phyloP scores from a whole-genome alignment of 768 basidiomycete species.

The Suillus lakei region DNA sequence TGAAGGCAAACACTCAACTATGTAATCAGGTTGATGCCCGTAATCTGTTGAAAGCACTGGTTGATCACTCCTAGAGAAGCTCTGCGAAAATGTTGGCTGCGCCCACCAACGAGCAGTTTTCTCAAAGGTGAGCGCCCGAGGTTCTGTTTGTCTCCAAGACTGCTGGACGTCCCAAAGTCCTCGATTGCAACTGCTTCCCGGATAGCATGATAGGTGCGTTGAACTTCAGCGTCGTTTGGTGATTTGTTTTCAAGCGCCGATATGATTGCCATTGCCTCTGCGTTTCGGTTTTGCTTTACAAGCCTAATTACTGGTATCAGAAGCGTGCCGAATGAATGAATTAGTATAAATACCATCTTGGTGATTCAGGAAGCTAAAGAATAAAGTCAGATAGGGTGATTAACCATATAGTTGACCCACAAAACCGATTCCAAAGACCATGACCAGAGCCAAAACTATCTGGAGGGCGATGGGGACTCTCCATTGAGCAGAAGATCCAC shows the following conservation, averaged over 20 bases:
- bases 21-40: conserved; percentile 69
- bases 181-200: conserved; percentile 56
- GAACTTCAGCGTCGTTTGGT: conserved; percentile 48
- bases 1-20: conserved; percentile 41
- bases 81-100: conserved; percentile 64
- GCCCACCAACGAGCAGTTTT: conserved; percentile 61
- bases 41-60: conserved; percentile 74
- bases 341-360: conserved; percentile 48
- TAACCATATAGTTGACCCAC: conserved; percentile 37
- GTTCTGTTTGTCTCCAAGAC: background rate
- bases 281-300: conserved; percentile 55
- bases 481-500: conserved; percentile 60
- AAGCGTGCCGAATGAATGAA: background rate
- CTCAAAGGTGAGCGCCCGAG: conserved; percentile 37
- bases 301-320: conserved; percentile 43
- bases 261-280: conserved; percentile 63
- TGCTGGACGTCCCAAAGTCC: conserved; percentile 15
- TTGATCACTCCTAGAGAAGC: conserved; percentile 57
- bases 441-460: conserved; percentile 57
- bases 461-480: conserved; percentile 66
- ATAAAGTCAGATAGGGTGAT: conserved; percentile 10
- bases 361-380: conserved; percentile 59
- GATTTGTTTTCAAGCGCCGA: conserved; percentile 63
- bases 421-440: conserved; percentile 53
- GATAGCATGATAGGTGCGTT: conserved; percentile 57